Base-by-base conservation (phyloP, 2,329 filamentous ascomycete species). In the Aspergillus sp. region DNA sequence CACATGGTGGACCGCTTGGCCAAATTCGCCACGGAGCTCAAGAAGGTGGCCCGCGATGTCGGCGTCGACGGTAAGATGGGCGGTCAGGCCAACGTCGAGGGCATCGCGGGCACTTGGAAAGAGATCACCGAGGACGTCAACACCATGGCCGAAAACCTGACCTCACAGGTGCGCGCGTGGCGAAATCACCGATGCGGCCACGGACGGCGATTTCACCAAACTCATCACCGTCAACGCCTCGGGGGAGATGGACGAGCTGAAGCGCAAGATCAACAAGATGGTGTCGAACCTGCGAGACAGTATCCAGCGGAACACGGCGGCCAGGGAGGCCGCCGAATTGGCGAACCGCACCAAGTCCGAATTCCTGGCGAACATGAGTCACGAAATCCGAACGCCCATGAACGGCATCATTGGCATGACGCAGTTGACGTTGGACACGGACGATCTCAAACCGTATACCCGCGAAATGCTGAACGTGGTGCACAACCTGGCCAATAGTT, bases 261-360 rank as follows among this genome's bases (percentile, higher is more conserved):
- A 98, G 72, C 83, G 90, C 60, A 97, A 97, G 76, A 97, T 98
- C 78, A 98, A 97, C 66, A 88, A 94, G 73, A 98, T 98, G 93
- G 90, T 97, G 45, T 93, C 87, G 64, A 95, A 94, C 64, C 73
- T 98, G 52, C 78, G 91, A 57, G 93, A 97, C 70, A 94, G 87
- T 76, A 96, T 98, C 57, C 90, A 97, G 67, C 83, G 89, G 65
- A 98, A 97, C 66, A 96, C 90, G 3, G 88, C 90, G 55, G 93
- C 93, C 48, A 86, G 93, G 68, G 91, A 97, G 69, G 90, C 91
- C 41, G 93, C 93, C 60, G 93, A 98, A 66, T 74, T 96, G 64
- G 93, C 93, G 53, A 97, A 96, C 74, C 91, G 94, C 71, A 97
- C 91, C 38, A 98, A 98, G 65, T 96, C 91, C 7, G 93, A 97